Conservation (phyloP, 805 yeast genomes). For the Spathaspora girioi region DNA sequence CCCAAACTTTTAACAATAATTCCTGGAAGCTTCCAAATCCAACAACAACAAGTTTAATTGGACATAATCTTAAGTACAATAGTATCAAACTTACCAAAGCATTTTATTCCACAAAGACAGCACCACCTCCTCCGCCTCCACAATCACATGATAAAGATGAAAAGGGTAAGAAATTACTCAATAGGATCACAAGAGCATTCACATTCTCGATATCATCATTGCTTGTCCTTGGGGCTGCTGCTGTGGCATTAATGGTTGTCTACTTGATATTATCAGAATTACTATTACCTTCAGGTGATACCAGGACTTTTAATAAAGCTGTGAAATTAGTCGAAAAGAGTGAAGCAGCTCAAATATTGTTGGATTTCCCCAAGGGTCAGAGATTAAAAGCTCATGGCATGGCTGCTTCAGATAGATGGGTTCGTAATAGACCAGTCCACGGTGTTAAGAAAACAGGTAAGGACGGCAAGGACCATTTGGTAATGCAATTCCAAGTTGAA, state of each 20-base stretch:
- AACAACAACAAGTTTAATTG: background rate
- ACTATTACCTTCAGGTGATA: constrained; percentile 87
- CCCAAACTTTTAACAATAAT: background rate
- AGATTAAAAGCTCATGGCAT: constrained; percentile 86
- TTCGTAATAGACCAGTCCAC: constrained; percentile 80
- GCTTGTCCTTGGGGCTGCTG: constrained; percentile 65
- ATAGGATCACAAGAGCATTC: constrained; percentile 50
- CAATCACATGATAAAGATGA: constrained; percentile 33
- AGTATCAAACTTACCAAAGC: background rate
- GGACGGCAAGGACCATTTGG: constrained; percentile 75
- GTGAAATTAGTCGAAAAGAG: constrained; percentile 73
- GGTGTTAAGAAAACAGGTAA: constrained; percentile 63
- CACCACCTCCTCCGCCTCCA: constrained; percentile 38
- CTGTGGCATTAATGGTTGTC: constrained; percentile 62
- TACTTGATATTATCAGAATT: constrained; percentile 78
- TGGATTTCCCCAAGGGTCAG: constrained; percentile 51
- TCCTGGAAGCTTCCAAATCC: background rate
- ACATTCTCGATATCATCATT: constrained; percentile 60
- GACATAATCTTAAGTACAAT: background rate
- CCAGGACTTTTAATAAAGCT: constrained; percentile 84
- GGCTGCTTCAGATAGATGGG: constrained; percentile 68
- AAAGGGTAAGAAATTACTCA: constrained; percentile 41
- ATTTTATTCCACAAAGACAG: constrained; percentile 9
- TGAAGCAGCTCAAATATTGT: constrained; percentile 50
- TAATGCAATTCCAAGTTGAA: constrained; percentile 85